Base-by-base conservation (phyloP, 2,329 filamentous ascomycete species). In the Fusarium sp. region DNA sequence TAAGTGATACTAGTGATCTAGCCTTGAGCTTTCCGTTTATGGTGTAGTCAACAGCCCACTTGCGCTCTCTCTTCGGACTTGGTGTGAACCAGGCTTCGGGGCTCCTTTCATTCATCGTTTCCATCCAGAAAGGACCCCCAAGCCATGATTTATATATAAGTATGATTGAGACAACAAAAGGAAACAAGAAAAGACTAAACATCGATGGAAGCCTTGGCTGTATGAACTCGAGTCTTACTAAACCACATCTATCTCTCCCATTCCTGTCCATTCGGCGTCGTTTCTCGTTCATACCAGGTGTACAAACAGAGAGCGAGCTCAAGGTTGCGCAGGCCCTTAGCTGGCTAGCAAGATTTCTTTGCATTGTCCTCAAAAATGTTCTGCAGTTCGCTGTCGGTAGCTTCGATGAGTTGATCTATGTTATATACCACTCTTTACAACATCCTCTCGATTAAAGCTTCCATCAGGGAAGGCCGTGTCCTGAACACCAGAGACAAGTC, bases 281-380 rank as follows among this genome's bases (percentile, higher is more conserved):
- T 16, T 16, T n/a, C 34, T 4, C 5, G 4, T 38, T 16, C n/a
- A 9, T 38, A 6, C n/a, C 34, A 16, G 4, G 34, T 38, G 34
- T n/a, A 38, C 0, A 10, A n/a, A 9, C 8, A 16, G 0, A 10
- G n/a, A n/a, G n/a, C 4, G 5, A 38, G 16, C 7, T 16, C n/a
- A 38, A 38, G 34, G 8, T 10, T 10, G 2, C 8, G n/a, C 9
- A 38, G n/a, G 9, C 16, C n/a, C n/a, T 38, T 18, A 16, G n/a
- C 0, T 38, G 9, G 9, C n/a, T 9, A 11, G 36, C 2, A 38
- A 38, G 1, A 9, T 38, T 16, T 18, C 9, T 38, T 38, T 5
- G 4, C 3, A 4, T 23, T 23, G 20, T 4, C 20, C 3, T 23
- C 20, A 4, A 23, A 20, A 20, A 20, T 20, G 20, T 20, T 20